phyloP scores from a whole-genome alignment of 1,284 basidiomycete species.

The Golubevia pallescens region DNA sequence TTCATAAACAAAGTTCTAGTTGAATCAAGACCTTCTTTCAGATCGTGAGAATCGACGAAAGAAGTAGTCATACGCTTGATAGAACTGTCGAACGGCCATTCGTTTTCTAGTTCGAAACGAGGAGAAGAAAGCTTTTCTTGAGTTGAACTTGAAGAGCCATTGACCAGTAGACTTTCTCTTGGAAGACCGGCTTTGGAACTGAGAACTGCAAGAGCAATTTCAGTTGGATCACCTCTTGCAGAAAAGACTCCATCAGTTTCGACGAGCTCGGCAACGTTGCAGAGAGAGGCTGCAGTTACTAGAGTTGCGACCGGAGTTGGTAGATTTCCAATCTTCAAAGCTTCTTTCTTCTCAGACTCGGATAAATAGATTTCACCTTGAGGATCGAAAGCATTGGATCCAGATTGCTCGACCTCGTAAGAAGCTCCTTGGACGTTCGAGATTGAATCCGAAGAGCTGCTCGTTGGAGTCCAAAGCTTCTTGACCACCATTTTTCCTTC shows the following conservation, averaged over 20 bases:
- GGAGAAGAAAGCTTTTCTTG: neutral
- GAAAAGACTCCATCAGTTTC: constrained; percentile 22
- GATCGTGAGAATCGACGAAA: constrained; percentile 13
- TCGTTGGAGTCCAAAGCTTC: constrained; percentile 27
- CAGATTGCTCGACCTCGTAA: constrained; percentile 38
- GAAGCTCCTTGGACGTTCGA: constrained; percentile 8
- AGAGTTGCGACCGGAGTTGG: constrained; percentile 24
- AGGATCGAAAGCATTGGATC: constrained; percentile 38
- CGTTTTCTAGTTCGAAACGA: constrained; percentile 27
- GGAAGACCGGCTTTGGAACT: constrained; percentile 26
- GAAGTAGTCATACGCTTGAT: constrained; percentile 59
- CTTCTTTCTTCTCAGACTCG: constrained; percentile 6
- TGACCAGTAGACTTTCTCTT: constrained; percentile 6
- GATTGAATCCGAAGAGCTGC: constrained; percentile 1
- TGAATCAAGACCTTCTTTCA: constrained; percentile 6
- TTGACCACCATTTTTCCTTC: constrained; percentile 56
- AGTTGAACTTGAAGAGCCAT: neutral
- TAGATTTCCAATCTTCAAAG: constrained; percentile 14
- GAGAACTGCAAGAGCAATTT: constrained; percentile 48
- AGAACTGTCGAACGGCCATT: constrained; percentile 58
- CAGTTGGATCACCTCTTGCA: constrained; percentile 49
- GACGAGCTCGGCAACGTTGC: constrained; percentile 45
- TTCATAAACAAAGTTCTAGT: constrained; percentile 51
- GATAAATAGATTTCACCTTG: constrained; percentile 20
- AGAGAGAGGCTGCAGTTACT: constrained; percentile 42